A percentile compares a stretch with the other conserved stretches of the same genome.
Conservation (phyloP, 495 filamentous ascomycete genomes). For the Aspergillus nidulans region DNA sequence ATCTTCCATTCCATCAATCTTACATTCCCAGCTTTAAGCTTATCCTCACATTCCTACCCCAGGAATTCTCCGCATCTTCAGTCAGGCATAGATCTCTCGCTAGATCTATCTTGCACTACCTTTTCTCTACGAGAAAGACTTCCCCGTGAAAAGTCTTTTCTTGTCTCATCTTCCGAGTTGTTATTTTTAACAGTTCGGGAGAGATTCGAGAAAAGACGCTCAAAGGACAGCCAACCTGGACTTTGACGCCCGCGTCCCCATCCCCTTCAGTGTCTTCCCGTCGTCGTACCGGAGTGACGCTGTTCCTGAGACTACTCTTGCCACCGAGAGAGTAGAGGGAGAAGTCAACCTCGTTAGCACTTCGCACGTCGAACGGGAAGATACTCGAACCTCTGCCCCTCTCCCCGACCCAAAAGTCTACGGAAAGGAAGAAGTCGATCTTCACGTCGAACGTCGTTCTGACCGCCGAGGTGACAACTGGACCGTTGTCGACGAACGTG, state of each 20-base stretch:
- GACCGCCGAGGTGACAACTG: conserved; percentile 27
- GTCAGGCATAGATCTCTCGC: conserved; percentile 19
- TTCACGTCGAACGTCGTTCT: conserved; percentile 55
- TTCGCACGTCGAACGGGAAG: conserved; percentile 90
- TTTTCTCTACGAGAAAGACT: conserved; percentile 39
- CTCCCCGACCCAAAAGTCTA: conserved; percentile 62
- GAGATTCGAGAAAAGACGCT: conserved; percentile 88
- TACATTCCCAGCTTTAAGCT: conserved; percentile 22
- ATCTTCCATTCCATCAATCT: conserved; percentile 17
- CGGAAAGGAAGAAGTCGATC: conserved; percentile 77
- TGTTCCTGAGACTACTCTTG: conserved; percentile 73
- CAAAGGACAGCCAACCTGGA: conserved; percentile 93
- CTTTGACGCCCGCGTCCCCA: conserved; percentile 99
- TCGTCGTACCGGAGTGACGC: conserved; percentile 93
- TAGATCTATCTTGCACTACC: conserved; percentile 17
- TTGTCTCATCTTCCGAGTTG: conserved; percentile 90
- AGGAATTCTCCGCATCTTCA: conserved; percentile 17
- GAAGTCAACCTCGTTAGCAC: conserved; percentile 76
- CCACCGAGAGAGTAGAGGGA: conserved; percentile 71
- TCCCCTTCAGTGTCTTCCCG: conserved; percentile 99
- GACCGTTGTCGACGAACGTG: conserved; percentile 30
- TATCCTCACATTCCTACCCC: conserved; percentile 23
- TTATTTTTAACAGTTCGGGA: conserved; percentile 68
- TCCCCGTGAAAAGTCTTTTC: conserved; percentile 60
- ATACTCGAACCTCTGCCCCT: conserved; percentile 65